Base-by-base conservation (phyloP, 1,284 basidiomycete genomes). In the Phylloboletellus chloephorus region DNA sequence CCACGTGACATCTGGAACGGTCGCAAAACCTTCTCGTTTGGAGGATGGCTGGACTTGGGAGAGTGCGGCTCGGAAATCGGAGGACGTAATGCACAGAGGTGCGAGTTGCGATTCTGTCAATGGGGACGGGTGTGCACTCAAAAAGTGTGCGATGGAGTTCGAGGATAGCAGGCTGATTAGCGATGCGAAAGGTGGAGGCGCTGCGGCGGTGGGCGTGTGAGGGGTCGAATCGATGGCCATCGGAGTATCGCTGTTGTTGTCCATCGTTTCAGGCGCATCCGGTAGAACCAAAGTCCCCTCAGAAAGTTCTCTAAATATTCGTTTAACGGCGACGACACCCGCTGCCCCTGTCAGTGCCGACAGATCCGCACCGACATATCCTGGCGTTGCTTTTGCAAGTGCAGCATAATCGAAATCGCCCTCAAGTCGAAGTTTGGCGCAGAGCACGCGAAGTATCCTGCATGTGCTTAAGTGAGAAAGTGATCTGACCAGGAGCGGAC, bases 11-110 rank as follows among this genome's bases (percentile, higher is more conserved):
- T 95, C 90, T 0, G 96, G 95, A 0, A 97, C 87, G 0, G 94
- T 98, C 3, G 95, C 86, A 53, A 98, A 98, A 3, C 96, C 96
- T 70, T 98, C 95, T 39, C 95, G 86, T 61, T 95, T 95, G 6
- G 94, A 92, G 0, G 92, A 96, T 0, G 95, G 95, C 60, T 98
- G 95, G 0, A 97, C 82, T 30, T 90, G 76, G 43, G 79, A 76
- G 12, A 98, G 75, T 0, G 95, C 94, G 2, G 71, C 66, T 3
- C 65, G 66, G 59, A 98, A 98, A 63, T 96, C 93, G 1, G 69
- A 59, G 13, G 79, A 78, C 0, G 80, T 88, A 58, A 98, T 88
- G 44, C 77, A 79, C 5, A 98, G 70, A 0, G 86, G 82, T 0
- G 74, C 73, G 2, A 98, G 82, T 61, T 97, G 87, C 1, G 75